Evolutionary conservation across 1,139 yeast species (phyloP), one percentile per base, ranked within the genome.

Genomic region (Kazachstania sp.): DNA sequence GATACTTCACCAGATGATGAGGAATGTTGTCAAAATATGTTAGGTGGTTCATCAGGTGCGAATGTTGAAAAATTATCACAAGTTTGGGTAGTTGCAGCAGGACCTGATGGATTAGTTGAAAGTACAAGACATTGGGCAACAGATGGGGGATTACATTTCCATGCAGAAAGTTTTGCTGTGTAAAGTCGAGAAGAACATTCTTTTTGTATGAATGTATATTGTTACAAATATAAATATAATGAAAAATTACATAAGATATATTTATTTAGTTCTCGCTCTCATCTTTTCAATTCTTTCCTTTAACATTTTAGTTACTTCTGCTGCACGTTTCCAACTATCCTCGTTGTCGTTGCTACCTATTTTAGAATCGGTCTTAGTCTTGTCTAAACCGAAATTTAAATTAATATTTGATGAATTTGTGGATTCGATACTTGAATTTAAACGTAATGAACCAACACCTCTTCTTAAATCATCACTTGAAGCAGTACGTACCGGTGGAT

Each of bases 41-140:
- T 26, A 5, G 29, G 28, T 6, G 15, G 15, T 12, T 53, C 45
- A 18, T 50, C 45, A 37, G 45, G 53, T 31, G 49, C 58, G 13
- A 55, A 58, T 47, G 49, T 53, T 7, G 61, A 72, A 16, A 76
- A 72, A 45, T 69, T 74, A 48, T 73, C 75, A 5, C 79, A 81
- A 43, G 81, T 83, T 2, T 87, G 95, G 95, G 95, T 90, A 4
- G 72, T 88, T 32, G 84, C 92, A 2, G 95, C 96, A 1, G 97
- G 97, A 0, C 95, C 95, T 0, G 73, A 72, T 39, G 83, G 83
- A 1, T 70, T 90, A 47, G 94, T 87, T 7, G 74, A 79, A 49
- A 86, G 86, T 50, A 86, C 90, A 3, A 75, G 79, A 55, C 68
- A 78, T 30, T 90, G 96, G 95, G 90, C 95, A 0, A 72, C 74